Evolutionary conservation across 2,329 filamentous ascomycete genomes (phyloP).

Genomic region (Aspergillus quadricinctus): DNA sequence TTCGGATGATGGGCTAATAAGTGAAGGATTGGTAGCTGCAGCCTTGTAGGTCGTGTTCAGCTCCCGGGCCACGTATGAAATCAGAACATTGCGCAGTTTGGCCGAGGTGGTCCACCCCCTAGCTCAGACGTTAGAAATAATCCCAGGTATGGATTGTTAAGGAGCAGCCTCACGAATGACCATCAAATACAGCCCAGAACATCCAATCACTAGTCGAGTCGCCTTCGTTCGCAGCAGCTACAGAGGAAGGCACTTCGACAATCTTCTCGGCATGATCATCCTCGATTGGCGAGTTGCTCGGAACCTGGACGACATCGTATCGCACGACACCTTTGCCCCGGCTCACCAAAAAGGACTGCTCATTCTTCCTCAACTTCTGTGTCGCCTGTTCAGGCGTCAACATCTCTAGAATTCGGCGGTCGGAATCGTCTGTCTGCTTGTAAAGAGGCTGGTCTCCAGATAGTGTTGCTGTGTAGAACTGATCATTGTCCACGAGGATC

Average conservation of each 20-base stretch:
- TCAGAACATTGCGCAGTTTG: constrained; percentile 86
- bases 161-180: constrained; percentile 68
- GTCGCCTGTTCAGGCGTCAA: constrained; percentile 91
- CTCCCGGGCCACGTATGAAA: constrained; percentile 87
- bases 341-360: constrained; percentile 87
- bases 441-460: constrained; percentile 80
- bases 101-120: constrained; percentile 98
- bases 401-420: constrained; percentile 89
- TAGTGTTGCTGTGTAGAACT: constrained; percentile 83
- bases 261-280: constrained; percentile 99
- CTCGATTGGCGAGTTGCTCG: constrained; percentile 96
- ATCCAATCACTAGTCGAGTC: constrained; percentile 81
- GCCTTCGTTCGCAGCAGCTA: constrained; percentile 52
- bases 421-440: constrained; percentile 81
- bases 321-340: constrained; percentile 86
- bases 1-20: constrained; percentile 66
- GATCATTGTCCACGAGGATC: constrained; percentile 82
- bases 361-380: constrained; percentile 78
- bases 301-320: constrained; percentile 90
- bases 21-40: constrained; percentile 53
- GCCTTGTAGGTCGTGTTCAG: constrained; percentile 88
- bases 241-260: constrained; percentile 71
- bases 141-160: background rate
- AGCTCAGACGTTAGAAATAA: constrained; percentile 6
- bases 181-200: constrained; percentile 99